Conservation (phyloP, 345 rosid genomes). For the Erucastrum elatum region DNA sequence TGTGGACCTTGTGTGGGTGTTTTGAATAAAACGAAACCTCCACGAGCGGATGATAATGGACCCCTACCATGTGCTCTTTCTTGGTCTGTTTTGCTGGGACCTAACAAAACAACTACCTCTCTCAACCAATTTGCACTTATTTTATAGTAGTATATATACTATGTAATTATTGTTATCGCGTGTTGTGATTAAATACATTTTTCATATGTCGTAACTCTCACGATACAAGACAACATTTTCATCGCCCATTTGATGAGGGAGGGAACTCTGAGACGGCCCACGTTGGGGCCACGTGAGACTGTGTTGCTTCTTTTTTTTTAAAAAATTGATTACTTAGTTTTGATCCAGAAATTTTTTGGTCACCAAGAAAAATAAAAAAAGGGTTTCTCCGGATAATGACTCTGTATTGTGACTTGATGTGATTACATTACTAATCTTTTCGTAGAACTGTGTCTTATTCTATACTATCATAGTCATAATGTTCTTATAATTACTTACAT, state of each 20-base stretch:
- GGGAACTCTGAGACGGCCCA: slow-evolving; percentile 28
- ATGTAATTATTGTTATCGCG: slow-evolving; percentile 11
- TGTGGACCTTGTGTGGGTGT: slow-evolving; percentile 7
- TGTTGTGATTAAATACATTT: slow-evolving; percentile 13
- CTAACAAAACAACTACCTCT: slow-evolving; percentile 14
- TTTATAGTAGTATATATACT: neutral
- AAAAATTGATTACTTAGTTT: neutral
- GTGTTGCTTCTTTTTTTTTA: neutral
- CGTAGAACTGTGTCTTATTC: neutral
- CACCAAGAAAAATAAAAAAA: neutral
- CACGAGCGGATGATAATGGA: slow-evolving; percentile 34
- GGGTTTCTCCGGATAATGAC: neutral
- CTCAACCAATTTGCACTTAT: slow-evolving; percentile 18
- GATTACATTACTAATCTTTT: neutral
- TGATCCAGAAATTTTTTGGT: neutral
- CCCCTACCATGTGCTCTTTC: slow-evolving; percentile 37
- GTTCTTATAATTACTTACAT: neutral
- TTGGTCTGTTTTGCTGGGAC: slow-evolving; percentile 27
- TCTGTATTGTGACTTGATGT: neutral
- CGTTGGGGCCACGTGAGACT: slow-evolving; percentile 35
- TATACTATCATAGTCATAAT: neutral
- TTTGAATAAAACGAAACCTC: slow-evolving; percentile 33
- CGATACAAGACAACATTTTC: slow-evolving; percentile 32
- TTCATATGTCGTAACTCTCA: slow-evolving; percentile 21
- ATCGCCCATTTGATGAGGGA: slow-evolving; percentile 35